Conservation (phyloP, 2,329 filamentous ascomycete genomes). For the Diatrype stigma region DNA sequence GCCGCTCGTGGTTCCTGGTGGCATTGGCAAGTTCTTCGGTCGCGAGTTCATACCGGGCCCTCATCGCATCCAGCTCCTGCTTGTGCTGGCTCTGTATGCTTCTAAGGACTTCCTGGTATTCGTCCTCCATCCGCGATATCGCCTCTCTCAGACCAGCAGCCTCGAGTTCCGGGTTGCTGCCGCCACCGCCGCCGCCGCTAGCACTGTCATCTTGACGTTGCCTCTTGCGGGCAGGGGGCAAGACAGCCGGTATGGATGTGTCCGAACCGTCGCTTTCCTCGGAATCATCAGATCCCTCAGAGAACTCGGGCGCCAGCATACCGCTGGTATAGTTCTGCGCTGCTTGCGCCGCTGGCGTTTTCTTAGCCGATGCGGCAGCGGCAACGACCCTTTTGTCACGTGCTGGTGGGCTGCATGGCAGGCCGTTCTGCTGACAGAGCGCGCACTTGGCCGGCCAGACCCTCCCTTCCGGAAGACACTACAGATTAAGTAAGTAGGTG, state of each 20-base stretch:
- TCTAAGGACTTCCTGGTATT: background rate
- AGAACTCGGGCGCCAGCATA: background rate
- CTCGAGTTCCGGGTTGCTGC: background rate
- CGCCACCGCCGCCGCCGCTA: background rate
- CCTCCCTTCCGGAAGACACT: background rate
- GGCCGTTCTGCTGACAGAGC: background rate
- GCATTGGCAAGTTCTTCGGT: background rate
- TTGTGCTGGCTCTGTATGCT: background rate
- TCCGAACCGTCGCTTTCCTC: background rate
- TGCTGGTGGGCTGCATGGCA: background rate
- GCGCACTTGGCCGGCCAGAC: conserved; percentile 1
- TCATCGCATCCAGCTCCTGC: background rate
- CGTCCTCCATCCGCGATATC: background rate
- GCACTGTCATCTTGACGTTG: background rate
- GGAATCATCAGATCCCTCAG: background rate
- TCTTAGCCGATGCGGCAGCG: background rate
- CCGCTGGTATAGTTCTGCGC: background rate
- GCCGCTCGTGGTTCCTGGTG: background rate
- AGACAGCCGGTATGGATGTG: background rate
- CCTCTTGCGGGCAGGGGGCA: conserved; percentile 1
- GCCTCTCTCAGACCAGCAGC: background rate
- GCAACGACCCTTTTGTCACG: background rate
- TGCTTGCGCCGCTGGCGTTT: background rate
- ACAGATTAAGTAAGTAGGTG: background rate
- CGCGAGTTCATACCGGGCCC: background rate